phyloP scores from a whole-genome alignment of 768 basidiomycete species.

The Chalciporus chontae region DNA sequence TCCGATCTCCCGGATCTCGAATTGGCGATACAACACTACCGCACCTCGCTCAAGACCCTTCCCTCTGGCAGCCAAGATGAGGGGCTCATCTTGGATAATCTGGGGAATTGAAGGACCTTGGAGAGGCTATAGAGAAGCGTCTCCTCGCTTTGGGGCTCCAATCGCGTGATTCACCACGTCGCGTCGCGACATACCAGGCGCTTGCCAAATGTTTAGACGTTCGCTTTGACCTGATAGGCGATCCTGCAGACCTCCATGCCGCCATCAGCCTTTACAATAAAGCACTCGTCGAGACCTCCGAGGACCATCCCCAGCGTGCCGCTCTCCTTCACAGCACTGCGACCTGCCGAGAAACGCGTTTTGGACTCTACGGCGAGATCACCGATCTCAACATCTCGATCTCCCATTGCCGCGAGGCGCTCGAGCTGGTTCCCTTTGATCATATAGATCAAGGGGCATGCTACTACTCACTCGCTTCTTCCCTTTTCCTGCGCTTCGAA shows the following conservation, averaged over 20 bases:
- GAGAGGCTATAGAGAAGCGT: conserved; percentile 27
- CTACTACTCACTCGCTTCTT: conserved; percentile 17
- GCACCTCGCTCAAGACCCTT: conserved; percentile 16
- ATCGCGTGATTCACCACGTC: conserved; percentile 9
- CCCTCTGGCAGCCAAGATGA: conserved; percentile 13
- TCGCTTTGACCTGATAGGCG: conserved; percentile 22
- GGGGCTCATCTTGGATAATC: conserved; percentile 12
- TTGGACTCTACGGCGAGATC: conserved; percentile 13
- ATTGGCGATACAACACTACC: conserved; percentile 23
- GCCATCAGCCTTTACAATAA: conserved; percentile 26
- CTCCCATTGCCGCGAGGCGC: conserved; percentile 18
- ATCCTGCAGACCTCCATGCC: conserved; percentile 23
- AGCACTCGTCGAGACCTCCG: conserved; percentile 19
- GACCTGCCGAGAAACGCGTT: conserved; percentile 12
- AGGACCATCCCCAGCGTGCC: conserved; percentile 13
- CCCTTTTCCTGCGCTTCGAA: conserved; percentile 23
- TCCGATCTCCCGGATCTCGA: conserved; percentile 26
- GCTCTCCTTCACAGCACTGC: conserved; percentile 16
- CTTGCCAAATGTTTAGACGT: conserved; percentile 21
- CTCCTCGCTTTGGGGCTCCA: conserved; percentile 20
- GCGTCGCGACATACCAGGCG: conserved; percentile 18
- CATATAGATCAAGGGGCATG: conserved; percentile 15
- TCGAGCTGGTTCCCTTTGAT: conserved; percentile 17
- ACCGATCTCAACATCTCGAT: conserved; percentile 28
- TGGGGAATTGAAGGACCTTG: conserved; percentile 23